phyloP scores from a whole-genome alignment of 1,139 yeast genomes.

The Candida sojae region DNA sequence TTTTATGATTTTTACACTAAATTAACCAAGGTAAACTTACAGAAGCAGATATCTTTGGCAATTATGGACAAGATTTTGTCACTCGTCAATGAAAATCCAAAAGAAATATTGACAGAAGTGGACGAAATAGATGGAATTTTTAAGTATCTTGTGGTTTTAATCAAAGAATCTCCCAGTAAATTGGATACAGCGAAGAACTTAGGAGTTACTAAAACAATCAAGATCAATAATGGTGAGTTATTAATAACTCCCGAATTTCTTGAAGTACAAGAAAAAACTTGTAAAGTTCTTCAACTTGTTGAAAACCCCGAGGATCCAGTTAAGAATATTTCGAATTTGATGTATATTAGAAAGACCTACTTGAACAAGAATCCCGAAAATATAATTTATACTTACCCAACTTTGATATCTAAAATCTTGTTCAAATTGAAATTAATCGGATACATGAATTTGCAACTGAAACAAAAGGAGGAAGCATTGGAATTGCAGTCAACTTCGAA shows the following conservation, averaged over 20 bases:
- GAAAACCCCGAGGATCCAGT: conserved; percentile 45
- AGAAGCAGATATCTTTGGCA: conserved; percentile 42
- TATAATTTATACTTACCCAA: conserved; percentile 70
- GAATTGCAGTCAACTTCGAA: conserved; percentile 45
- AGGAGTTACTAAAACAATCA: conserved; percentile 37
- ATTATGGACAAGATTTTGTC: conserved; percentile 41
- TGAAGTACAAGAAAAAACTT: conserved; percentile 65
- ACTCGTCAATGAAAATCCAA: conserved; percentile 13
- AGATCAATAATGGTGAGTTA: conserved; percentile 32
- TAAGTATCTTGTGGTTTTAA: conserved; percentile 41
- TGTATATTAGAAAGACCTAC: conserved; percentile 54
- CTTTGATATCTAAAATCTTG: conserved; percentile 63
- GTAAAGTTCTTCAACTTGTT: conserved; percentile 69
- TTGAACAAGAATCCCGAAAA: conserved; percentile 56
- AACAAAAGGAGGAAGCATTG: conserved; percentile 13
- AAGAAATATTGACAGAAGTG: conserved; percentile 20
- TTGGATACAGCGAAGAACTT: conserved; percentile 38
- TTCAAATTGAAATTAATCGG: conserved; percentile 59
- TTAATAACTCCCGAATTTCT: conserved; percentile 40
- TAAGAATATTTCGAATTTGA: conserved; percentile 56
- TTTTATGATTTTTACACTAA: conserved; percentile 45
- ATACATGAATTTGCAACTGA: conserved; percentile 21
- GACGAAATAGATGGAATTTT: conserved; percentile 49
- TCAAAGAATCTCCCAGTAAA: conserved; percentile 30
- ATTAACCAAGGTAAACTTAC: conserved; percentile 31